These are phyloP conservation scores for Alternaria ethzedia DNA, from an alignment of 2,329 filamentous ascomycete species.

Conservation along the genomic window DNA sequence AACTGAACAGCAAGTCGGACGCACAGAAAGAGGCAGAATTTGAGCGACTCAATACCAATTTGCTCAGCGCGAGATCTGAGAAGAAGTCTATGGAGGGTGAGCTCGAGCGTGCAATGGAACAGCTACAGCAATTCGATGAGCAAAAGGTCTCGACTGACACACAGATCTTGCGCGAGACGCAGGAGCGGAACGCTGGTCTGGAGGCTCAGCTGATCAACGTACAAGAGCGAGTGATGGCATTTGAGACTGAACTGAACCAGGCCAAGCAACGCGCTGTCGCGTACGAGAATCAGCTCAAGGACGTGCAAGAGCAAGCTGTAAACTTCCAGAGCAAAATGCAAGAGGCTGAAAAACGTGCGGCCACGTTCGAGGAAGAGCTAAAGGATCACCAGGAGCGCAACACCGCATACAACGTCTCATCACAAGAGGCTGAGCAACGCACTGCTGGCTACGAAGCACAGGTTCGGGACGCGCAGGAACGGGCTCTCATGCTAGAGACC, in stretches of 20 bases:
- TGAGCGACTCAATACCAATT: constrained; percentile 50
- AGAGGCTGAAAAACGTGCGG: constrained; percentile 34
- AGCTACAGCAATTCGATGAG: constrained; percentile 40
- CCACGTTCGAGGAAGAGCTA: constrained; percentile 37
- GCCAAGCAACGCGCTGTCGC: constrained; percentile 35
- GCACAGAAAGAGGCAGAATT: constrained; percentile 51
- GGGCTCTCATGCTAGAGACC: constrained; percentile 40
- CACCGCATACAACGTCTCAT: constrained; percentile 27
- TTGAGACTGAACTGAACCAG: constrained; percentile 38
- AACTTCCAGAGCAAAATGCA: constrained; percentile 40
- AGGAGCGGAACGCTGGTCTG: constrained; percentile 43
- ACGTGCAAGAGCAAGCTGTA: constrained; percentile 39
- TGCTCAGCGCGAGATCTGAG: constrained; percentile 44
- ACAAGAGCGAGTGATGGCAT: constrained; percentile 40
- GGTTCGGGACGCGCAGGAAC: constrained; percentile 40
- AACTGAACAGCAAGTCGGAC: constrained; percentile 88
- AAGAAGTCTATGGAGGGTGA: constrained; percentile 46
- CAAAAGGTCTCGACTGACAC: constrained; percentile 27
- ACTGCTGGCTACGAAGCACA: constrained; percentile 40
- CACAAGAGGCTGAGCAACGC: constrained; percentile 30
- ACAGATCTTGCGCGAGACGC: constrained; percentile 32
- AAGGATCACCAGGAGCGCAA: constrained; percentile 39
- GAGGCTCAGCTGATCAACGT: constrained; percentile 42
- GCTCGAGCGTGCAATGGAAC: constrained; percentile 43
- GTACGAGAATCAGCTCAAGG: constrained; percentile 43